Base-by-base conservation (phyloP, 345 rosid genomes). In the Limnanthes douglasii region DNA sequence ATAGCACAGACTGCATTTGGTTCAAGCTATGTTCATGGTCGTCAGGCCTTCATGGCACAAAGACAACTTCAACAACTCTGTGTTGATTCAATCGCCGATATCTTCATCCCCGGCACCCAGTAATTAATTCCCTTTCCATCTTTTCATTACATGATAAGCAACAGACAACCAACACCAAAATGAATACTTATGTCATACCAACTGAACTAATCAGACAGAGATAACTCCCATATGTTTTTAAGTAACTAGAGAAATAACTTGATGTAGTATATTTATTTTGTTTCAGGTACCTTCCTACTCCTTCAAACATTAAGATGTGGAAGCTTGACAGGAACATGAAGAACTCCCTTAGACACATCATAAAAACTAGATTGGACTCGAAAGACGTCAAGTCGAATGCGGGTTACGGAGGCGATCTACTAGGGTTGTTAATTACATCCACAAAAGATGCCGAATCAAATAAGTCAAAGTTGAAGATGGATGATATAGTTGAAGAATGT, bases 401-500 rank as follows among this genome's bases (percentile, higher is more conserved):
- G 14, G 33, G 11, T 8, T 51, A 38, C 4, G 73, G 73, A 35
- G 31, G 70, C 6, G 75, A 59, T 45, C 51, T 74, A 31, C 58
- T 74, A 0, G 78, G 65, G 11, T 18, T 61, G 19, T 43, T 67
- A 65, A 39, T 70, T 24, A 32, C 20, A 39, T 34, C 64, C 17
- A 39, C 51, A 8, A 49, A 22, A 28, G 29, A 23, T 17, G 11
- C 33, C 3, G 41, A 53, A 2, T 20, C 6, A 8, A 46, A 53
- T 4, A 15, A n/a, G 18, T 37, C 21, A 12, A 65, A 45, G 20
- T 15, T 65, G 46, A 65, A 5, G 37, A 57, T 43, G 41, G 47
- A 54, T 34, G 72, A 72, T 36, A 66, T 76, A 23, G 25, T 71
- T 28, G 85, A 77, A 7, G 73, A 82, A 14, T 71, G 82, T 62